These are phyloP conservation scores for Solanum dulcamara DNA, from an alignment of 257 asterid species.

Conservation along the genomic window DNA sequence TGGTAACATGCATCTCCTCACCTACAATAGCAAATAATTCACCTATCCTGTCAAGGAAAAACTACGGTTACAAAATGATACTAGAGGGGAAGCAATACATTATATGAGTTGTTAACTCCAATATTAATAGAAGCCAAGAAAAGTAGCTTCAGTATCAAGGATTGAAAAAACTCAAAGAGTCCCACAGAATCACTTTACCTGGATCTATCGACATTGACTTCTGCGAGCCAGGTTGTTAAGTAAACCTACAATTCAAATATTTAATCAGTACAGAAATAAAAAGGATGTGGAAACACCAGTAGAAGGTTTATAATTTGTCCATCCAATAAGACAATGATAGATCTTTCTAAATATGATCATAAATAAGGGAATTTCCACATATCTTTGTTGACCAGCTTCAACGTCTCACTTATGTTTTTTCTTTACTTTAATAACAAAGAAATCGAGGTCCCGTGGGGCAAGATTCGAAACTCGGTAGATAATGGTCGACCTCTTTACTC, in stretches of 20 bases:
- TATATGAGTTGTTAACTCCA: not conserved
- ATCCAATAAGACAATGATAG: not conserved
- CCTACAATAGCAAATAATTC: slow-evolving; percentile 48
- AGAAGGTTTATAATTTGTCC: not conserved
- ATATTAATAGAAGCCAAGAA: not conserved
- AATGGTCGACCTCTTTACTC: not conserved
- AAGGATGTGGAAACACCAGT: not conserved
- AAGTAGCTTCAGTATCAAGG: not conserved
- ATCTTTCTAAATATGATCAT: not conserved
- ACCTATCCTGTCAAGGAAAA: slow-evolving; percentile 35
- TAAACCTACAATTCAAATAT: slow-evolving; percentile 34
- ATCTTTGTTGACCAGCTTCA: not conserved
- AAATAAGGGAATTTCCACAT: not conserved
- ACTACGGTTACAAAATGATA: not conserved
- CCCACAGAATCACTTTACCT: slow-evolving; percentile 25
- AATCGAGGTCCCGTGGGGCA: not conserved
- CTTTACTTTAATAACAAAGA: not conserved
- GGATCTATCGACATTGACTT: slow-evolving; percentile 54
- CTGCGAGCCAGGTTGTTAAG: slow-evolving; percentile 66
- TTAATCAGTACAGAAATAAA: not conserved
- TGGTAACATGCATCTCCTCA: slow-evolving; percentile 51
- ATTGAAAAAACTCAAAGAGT: not conserved
- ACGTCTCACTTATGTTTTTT: not conserved
- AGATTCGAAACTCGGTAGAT: not conserved
- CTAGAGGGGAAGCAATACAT: not conserved